Conservation (phyloP, 257 asterid species). For the Lantana camara region DNA sequence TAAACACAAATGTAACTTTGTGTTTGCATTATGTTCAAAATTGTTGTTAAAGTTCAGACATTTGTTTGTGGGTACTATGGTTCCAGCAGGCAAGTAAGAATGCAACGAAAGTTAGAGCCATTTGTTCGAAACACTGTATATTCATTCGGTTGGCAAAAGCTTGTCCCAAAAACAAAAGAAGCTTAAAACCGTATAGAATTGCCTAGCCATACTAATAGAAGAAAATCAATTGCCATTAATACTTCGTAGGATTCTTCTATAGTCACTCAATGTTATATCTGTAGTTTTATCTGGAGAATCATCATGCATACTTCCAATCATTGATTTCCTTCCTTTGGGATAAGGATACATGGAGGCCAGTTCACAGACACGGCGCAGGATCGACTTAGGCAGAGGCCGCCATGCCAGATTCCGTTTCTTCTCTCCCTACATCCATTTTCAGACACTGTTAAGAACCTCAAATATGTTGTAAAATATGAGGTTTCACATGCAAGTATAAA, state of each 20-base stretch:
- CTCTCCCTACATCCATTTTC: conserved; percentile 57
- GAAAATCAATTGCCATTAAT: conserved; percentile 39
- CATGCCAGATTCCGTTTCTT: conserved; percentile 79
- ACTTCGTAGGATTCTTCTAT: conserved; percentile 53
- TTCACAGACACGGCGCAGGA: conserved; percentile 73
- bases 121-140: conserved; percentile 10
- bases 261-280: conserved; percentile 56
- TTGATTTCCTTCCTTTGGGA: conserved; percentile 66
- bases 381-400: conserved; percentile 88
- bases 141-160: background rate
- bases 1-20: too few species aligned
- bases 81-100: background rate
- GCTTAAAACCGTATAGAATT: background rate
- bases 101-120: background rate
- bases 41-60: too few species aligned
- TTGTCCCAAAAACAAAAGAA: conserved; percentile 18
- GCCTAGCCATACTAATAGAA: conserved; percentile 5
- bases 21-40: too few species aligned
- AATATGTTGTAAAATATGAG: background rate
- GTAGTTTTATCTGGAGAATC: conserved; percentile 51
- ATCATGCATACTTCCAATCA: conserved; percentile 30
- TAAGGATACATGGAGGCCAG: conserved; percentile 74
- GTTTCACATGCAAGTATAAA: background rate
- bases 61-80: background rate
- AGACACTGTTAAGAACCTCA: background rate